Percentiles rank a stretch among this genome's conserved stretches.
phyloP scores from a whole-genome alignment of 2,329 filamentous ascomycete genomes.

The Nannizzia gypsea region DNA sequence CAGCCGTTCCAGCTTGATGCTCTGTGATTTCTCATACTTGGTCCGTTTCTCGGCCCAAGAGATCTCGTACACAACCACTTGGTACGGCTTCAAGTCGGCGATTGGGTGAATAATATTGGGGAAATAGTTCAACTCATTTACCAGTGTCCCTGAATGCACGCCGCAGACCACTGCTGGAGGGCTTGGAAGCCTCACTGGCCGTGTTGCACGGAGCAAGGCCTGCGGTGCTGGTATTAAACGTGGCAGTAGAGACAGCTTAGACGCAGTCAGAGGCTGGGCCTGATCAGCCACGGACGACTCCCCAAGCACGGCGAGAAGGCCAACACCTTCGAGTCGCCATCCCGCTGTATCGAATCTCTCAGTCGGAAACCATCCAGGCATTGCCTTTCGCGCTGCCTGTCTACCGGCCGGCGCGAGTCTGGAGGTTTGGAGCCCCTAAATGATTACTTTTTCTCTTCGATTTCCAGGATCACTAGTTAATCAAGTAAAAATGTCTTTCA shows the following conservation, averaged over 20 bases:
- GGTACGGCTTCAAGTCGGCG: conserved; percentile 23
- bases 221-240: conserved; percentile 52
- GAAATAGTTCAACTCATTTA: conserved; percentile 49
- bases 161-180: conserved; percentile 45
- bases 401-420: not conserved
- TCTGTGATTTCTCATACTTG: conserved; percentile 5
- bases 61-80: conserved; percentile 40
- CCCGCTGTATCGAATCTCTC: conserved; percentile 3
- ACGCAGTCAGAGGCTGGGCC: conserved; percentile 48
- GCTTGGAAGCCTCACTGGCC: conserved; percentile 46
- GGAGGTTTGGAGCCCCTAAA: not conserved
- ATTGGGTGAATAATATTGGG: conserved; percentile 49
- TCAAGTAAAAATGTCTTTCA: not conserved
- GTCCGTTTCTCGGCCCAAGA: conserved; percentile 27
- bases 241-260: conserved; percentile 46
- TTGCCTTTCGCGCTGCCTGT: not conserved
- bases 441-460: not conserved
- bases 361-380: conserved; percentile 7
- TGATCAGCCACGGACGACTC: conserved; percentile 49
- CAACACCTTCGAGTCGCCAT: conserved; percentile 52
- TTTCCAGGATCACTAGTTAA: not conserved
- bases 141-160: conserved; percentile 45
- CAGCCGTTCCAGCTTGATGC: not conserved
- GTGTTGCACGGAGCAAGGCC: conserved; percentile 46
- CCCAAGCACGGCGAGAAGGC: conserved; percentile 51